Evolutionary conservation across 2,329 filamentous ascomycete genomes (phyloP).

Genomic region (Cercospora zeae-maydis): DNA sequence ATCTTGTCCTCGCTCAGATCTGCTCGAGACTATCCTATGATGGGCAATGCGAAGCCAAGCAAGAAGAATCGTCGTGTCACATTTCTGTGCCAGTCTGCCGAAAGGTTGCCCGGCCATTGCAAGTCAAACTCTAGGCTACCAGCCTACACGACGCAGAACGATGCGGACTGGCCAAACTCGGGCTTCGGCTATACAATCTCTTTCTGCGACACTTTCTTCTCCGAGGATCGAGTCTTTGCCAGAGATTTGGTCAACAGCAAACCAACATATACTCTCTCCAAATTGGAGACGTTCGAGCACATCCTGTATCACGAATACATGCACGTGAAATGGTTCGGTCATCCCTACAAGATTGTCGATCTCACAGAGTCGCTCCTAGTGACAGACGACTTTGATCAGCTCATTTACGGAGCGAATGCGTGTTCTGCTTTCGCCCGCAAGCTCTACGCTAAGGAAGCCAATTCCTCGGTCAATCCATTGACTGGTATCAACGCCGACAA

Average conservation of each 20-base stretch:
- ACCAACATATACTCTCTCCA: neutral
- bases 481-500: neutral
- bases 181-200: neutral
- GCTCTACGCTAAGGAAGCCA: neutral
- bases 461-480: neutral
- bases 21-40: neutral
- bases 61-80: neutral
- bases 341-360: neutral
- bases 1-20: neutral
- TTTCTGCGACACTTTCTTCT: neutral
- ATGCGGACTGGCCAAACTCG: neutral
- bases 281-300: neutral
- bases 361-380: neutral
- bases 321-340: neutral
- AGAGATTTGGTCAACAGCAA: neutral
- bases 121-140: neutral
- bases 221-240: neutral
- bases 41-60: neutral
- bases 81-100: neutral
- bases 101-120: neutral
- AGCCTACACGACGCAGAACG: neutral
- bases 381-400: neutral
- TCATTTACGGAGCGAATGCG: neutral
- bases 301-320: constrained; percentile 5
- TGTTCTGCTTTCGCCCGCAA: neutral